Percentiles rank a stretch among this genome's conserved stretches.
phyloP scores from a whole-genome alignment of 352 stramenopile species.

The Pythium rhizo-oryzae region DNA sequence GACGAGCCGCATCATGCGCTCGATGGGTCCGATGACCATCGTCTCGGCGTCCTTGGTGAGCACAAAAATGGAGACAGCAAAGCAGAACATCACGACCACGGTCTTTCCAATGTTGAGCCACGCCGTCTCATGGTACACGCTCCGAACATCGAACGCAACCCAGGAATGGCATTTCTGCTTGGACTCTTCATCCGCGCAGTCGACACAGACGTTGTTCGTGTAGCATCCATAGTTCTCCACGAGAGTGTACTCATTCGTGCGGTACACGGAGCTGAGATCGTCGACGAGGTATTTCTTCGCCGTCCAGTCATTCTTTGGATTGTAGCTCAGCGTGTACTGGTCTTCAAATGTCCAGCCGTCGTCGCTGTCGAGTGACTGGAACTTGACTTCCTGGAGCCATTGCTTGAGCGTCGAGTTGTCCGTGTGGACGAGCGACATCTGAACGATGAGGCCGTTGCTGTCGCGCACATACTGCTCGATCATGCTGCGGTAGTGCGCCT shows the following conservation, averaged over 20 bases:
- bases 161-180: conserved; percentile 62
- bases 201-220: conserved; percentile 55
- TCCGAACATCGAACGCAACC: conserved; percentile 79
- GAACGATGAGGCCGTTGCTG: conserved; percentile 66
- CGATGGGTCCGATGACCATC: conserved; percentile 97
- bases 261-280: conserved; percentile 43
- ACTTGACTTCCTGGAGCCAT: conserved; percentile 66
- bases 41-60: conserved; percentile 93
- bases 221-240: conserved; percentile 76
- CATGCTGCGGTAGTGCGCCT: conserved; percentile 48
- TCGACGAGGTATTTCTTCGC: conserved; percentile 48
- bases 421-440: conserved; percentile 62
- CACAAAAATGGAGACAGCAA: conserved; percentile 90
- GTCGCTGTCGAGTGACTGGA: conserved; percentile 54
- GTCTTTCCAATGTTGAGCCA: conserved; percentile 87
- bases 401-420: conserved; percentile 38
- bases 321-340: conserved; percentile 43
- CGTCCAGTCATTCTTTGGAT: conserved; percentile 79
- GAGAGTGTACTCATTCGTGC: conserved; percentile 58
- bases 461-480: conserved; percentile 79
- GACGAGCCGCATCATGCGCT: conserved; percentile 93
- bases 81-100: conserved; percentile 90
- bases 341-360: conserved; percentile 47
- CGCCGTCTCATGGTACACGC: conserved; percentile 37
- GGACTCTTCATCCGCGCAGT: conserved; percentile 40